Evolutionary conservation across 257 asterid genomes (phyloP).

Genomic region (Lithospermum erythrorhizon): DNA sequence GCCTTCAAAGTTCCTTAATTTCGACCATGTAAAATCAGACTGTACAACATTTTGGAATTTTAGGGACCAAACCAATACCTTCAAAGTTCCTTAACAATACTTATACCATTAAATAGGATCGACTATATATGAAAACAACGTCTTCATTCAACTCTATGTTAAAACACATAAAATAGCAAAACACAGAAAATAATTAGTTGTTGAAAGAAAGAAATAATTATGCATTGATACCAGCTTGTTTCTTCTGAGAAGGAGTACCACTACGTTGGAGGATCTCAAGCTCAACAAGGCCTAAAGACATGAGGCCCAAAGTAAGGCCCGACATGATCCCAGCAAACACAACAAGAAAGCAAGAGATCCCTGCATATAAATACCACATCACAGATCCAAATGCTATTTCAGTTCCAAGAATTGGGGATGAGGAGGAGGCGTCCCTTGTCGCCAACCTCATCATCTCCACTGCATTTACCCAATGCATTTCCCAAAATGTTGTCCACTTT

Average conservation of each 20-base stretch:
- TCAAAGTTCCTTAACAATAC: no score
- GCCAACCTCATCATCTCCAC: conserved; percentile 40
- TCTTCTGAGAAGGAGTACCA: conserved; percentile 69
- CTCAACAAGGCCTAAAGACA: conserved; percentile 89
- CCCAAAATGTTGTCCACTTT: no score
- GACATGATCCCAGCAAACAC: conserved; percentile 92
- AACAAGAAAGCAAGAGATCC: conserved; percentile 66
- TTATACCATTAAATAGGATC: no score
- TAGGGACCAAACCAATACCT: not conserved
- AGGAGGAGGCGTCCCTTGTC: conserved; percentile 15
- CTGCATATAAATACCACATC: conserved; percentile 70
- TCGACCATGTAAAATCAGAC: no score
- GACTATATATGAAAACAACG: no score
- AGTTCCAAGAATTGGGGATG: conserved; percentile 28
- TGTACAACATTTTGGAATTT: not conserved
- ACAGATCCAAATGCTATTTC: conserved; percentile 75
- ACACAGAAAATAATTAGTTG: no score
- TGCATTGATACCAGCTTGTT: conserved; percentile 51
- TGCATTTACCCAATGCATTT: conserved; percentile 52
- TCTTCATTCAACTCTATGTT: no score
- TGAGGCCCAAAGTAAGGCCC: conserved; percentile 79
- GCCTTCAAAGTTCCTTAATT: no score
- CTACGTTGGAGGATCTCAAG: conserved; percentile 94
- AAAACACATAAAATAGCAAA: no score
- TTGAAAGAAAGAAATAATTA: not conserved